Evolutionary conservation across 257 asterid species (phyloP).

Genomic region (Fraxinus quadrangulata): DNA sequence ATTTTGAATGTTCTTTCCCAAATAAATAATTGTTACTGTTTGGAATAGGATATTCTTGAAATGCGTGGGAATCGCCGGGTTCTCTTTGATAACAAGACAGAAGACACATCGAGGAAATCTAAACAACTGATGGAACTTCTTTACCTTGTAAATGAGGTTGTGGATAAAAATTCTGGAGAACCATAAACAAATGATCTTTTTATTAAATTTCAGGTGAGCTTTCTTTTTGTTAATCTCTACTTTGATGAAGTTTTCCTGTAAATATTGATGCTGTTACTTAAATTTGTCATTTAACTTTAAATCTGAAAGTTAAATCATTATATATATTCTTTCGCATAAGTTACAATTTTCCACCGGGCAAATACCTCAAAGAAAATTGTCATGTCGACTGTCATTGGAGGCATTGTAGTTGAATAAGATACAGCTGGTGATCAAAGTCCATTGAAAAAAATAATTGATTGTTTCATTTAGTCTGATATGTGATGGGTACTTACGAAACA

Average conservation of each 20-base stretch:
- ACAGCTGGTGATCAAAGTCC: background rate
- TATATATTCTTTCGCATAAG: background rate
- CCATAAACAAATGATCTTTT: slow-evolving; percentile 62
- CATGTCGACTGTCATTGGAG: background rate
- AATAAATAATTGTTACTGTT: background rate
- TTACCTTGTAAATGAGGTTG: slow-evolving; percentile 51
- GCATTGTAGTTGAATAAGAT: background rate
- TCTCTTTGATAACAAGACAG: slow-evolving; percentile 64
- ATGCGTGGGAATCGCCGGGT: slow-evolving; percentile 67
- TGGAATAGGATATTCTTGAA: slow-evolving; percentile 44
- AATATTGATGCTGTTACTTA: background rate
- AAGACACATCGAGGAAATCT: slow-evolving; percentile 37
- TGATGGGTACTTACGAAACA: no score
- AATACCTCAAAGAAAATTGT: no score
- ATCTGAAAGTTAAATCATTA: no score
- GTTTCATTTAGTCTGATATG: no score
- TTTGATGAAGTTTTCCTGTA: background rate
- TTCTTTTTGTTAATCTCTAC: background rate
- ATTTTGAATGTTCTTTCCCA: no score
- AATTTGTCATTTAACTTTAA: background rate
- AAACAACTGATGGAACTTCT: slow-evolving; percentile 57
- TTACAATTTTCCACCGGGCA: background rate
- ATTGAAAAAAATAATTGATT: no score
- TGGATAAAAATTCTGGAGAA: slow-evolving; percentile 49
- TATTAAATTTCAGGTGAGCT: slow-evolving; percentile 40